These are phyloP conservation scores for Phytophthora citrophthora DNA, from an alignment of 352 stramenopile genomes.

Conservation along the genomic window DNA sequence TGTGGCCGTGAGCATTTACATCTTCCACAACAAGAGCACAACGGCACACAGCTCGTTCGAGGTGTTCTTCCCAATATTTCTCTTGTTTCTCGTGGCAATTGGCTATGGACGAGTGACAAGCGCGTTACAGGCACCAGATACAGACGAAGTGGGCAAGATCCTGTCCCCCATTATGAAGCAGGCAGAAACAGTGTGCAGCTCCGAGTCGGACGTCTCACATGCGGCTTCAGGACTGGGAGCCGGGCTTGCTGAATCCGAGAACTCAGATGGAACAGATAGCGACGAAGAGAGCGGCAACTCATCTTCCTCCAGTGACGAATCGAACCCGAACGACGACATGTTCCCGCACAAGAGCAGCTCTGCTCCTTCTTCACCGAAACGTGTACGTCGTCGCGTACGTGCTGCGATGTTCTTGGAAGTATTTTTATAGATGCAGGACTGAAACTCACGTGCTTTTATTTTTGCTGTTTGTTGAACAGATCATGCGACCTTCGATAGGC, in stretches of 20 bases:
- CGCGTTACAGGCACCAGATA: conserved; percentile 66
- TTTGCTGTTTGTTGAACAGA: conserved; percentile 11
- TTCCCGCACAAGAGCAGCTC: conserved; percentile 41
- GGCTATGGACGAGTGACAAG: conserved; percentile 82
- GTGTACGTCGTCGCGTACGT: conserved; percentile 30
- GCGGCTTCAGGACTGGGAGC: conserved; percentile 53
- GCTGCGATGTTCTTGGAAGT: neutral
- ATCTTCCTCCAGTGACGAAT: conserved; percentile 76
- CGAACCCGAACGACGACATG: conserved; percentile 47
- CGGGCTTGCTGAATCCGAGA: conserved; percentile 75
- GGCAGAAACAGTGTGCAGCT: conserved; percentile 15
- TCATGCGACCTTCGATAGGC: conserved; percentile 12
- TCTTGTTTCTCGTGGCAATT: conserved; percentile 71
- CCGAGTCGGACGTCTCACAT: conserved; percentile 31
- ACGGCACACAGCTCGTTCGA: conserved; percentile 74
- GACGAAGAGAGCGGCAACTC: conserved; percentile 80
- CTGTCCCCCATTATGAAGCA: conserved; percentile 58
- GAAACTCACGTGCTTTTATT: conserved; percentile 16
- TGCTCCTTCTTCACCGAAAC: conserved; percentile 30
- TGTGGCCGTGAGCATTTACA: conserved; percentile 53
- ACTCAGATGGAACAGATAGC: conserved; percentile 79
- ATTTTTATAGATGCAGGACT: neutral
- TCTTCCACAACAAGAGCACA: conserved; percentile 50
- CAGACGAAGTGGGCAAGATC: conserved; percentile 62
- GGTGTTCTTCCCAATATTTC: conserved; percentile 59